Base-by-base conservation (phyloP, 257 asterid genomes). In the Cinchona pubescens region DNA sequence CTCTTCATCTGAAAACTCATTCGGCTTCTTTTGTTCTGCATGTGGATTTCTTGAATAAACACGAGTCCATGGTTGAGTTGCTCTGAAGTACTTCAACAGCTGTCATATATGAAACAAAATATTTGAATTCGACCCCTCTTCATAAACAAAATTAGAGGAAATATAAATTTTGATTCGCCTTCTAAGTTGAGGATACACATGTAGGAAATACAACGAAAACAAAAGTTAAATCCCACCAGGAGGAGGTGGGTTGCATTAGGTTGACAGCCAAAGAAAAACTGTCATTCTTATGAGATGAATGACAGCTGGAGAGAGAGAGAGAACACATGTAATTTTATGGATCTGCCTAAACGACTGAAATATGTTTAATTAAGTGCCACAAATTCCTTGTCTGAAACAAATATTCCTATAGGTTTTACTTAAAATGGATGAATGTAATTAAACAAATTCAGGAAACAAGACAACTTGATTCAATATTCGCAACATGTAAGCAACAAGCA, bases 11-110 rank as follows among this genome's bases (percentile, higher is more conserved):
- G 91, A 85, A 76, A 82, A 81, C 23, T 84, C 85, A 38, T 29
- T 77, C 6, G 90, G 97, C 77, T 82, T 80, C 82, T 81, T 85
- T 67, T 40, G 74, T 38, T 40, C 53, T 29, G 92, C 76, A 7
- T 72, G 77, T 6, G 88, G 88, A 55, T n/a, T n/a, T n/a, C 83
- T 80, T 29, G 88, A 62, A 83, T 66, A 51, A 49, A 51, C 14
- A 35, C 90, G 92, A n/a, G 21, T 62, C 98, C 98, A 92, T 13
- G 98, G 98, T 75, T 85, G 80, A 86, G 85, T 86, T 75, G 90
- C 78, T 80, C 80, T 78, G 74, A 76, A 90, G 77, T 69, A 40
- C 32, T 83, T 77, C 76, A 92, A 76, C 14, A 92, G 82, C 98
- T 90, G 87, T 75, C 74, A 79, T 63, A 66, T 23, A 76, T 6